Evolutionary conservation across 2,329 filamentous ascomycete genomes (phyloP), one percentile per base, ranked within the genome.

Genomic region (Curvularia sp.): DNA sequence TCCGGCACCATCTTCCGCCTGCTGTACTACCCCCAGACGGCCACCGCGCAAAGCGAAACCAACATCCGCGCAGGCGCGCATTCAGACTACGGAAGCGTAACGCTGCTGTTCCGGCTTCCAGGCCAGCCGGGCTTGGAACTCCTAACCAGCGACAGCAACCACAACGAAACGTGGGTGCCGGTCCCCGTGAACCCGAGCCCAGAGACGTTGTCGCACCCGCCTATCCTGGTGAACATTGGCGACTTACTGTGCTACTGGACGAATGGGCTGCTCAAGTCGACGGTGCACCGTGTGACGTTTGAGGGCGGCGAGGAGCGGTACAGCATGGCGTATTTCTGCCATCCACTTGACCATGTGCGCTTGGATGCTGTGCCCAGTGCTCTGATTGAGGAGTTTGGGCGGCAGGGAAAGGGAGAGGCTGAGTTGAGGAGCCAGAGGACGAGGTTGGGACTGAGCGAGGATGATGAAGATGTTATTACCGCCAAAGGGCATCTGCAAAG

Each of bases 41-140:
- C 65, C 15, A 38, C 55, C 8, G 48, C 56, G 9, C 45, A 54
- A 70, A 80, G 53, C 62, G 21, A 8, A 4, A 81, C 18, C 9
- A 91, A 94, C 70, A 86, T 97, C 60, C 89, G 94, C 27, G 94
- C 94, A 6, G 95, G 94, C 56, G 93, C 94, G 0, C 94, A 98
- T 77, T 94, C 90, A 4, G 93, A 97, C 80, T 97, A 97, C 78
- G 86, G 86, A 30, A 84, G 80, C 54, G 72, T 89, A 48, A 89
- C 87, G 0, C 80, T 89, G 0, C 85, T 98, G 10, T 98, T 99
- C 81, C 92, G 95, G 66, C 86, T 93, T 1, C 86, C 86, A 0
- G 90, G 90, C 1, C 93, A 97, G 70, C 89, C 93, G 0, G 95
- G 95, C 0, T 83, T 99, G 1, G 93, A 98, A 76, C 89, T 98